Percentiles rank a stretch among this genome's conserved stretches.
phyloP scores from a whole-genome alignment of 768 basidiomycete genomes.

The Pilatotrama ljubarskyi region DNA sequence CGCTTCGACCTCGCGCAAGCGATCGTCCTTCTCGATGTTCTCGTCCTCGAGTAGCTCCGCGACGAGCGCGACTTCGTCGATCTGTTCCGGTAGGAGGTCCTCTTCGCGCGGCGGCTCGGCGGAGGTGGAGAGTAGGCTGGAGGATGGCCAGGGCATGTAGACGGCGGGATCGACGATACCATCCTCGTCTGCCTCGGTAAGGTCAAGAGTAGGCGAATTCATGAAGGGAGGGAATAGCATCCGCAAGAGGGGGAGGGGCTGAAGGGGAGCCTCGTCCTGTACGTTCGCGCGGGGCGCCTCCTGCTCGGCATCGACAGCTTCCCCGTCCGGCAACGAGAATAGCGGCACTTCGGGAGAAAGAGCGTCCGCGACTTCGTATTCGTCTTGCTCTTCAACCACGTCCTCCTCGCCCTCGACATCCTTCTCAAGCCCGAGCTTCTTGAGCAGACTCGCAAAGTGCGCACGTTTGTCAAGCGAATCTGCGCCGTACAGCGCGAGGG shows the following conservation, averaged over 20 bases:
- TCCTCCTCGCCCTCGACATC: slow-evolving; percentile 10
- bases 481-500: slow-evolving; percentile 48
- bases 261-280: not conserved
- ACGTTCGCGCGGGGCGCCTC: slow-evolving; percentile 10
- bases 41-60: slow-evolving; percentile 47
- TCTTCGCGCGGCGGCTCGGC: slow-evolving; percentile 24
- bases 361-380: not conserved
- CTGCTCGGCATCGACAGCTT: slow-evolving; percentile 12
- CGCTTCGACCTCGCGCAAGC: slow-evolving; percentile 35
- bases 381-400: slow-evolving; percentile 17
- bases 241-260: slow-evolving; percentile 29
- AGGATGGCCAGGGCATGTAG: slow-evolving; percentile 25
- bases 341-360: not conserved
- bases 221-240: slow-evolving; percentile 40
- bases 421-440: slow-evolving; percentile 10
- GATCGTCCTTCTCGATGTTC: slow-evolving; percentile 34
- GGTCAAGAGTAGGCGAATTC: slow-evolving; percentile 28
- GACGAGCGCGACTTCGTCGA: slow-evolving; percentile 39
- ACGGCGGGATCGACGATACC: slow-evolving; percentile 14
- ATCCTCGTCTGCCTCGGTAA: not conserved
- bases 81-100: slow-evolving; percentile 31
- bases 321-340: not conserved
- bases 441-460: slow-evolving; percentile 42
- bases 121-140: not conserved
- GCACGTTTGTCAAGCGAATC: slow-evolving; percentile 37